phyloP scores from a whole-genome alignment of 768 basidiomycete genomes.

The Thelephora aurantiotincta region DNA sequence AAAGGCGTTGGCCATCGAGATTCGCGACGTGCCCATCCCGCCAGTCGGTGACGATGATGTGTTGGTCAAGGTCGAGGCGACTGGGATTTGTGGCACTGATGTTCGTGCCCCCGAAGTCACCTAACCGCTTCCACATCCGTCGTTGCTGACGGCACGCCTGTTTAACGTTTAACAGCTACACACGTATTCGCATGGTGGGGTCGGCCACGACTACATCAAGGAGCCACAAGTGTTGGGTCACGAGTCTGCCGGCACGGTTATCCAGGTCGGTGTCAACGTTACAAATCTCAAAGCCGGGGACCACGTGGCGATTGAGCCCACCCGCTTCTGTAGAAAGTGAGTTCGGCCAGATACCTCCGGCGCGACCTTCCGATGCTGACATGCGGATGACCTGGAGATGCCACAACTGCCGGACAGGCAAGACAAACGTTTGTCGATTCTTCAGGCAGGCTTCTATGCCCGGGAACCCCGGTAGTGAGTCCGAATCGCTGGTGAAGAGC shows the following conservation, averaged over 20 bases:
- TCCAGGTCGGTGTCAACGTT: slow-evolving; percentile 8
- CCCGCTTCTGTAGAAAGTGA: slow-evolving; percentile 9
- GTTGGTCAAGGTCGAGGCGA: slow-evolving; percentile 9
- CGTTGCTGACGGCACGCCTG: too few relatives aligned
- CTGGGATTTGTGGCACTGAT: slow-evolving; percentile 11
- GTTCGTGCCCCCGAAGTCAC: slow-evolving; percentile 1
- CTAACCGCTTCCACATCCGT: neutral
- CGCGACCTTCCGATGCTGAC: neutral
- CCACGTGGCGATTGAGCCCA: slow-evolving; percentile 11
- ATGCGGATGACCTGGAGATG: slow-evolving; percentile 6
- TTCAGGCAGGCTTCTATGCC: slow-evolving; percentile 7
- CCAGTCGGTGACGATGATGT: slow-evolving; percentile 8
- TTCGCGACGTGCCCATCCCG: slow-evolving; percentile 5
- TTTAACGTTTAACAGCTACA: slow-evolving; percentile 6
- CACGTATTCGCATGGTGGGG: slow-evolving; percentile 9
- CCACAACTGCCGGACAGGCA: slow-evolving; percentile 10
- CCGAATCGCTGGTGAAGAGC: neutral
- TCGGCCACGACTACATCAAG: slow-evolving; percentile 7
- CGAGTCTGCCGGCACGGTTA: slow-evolving; percentile 10
- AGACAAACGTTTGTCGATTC: slow-evolving; percentile 8
- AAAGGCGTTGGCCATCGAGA: slow-evolving; percentile 7
- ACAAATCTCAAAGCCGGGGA: slow-evolving; percentile 8
- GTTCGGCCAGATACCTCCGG: neutral
- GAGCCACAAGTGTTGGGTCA: slow-evolving; percentile 9
- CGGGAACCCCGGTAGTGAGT: slow-evolving; percentile 9